Percentiles rank a stretch among this genome's conserved stretches.
Evolutionary conservation across 139 green algal species (phyloP).

Genomic region (Chlamydomonas incerta): DNA sequence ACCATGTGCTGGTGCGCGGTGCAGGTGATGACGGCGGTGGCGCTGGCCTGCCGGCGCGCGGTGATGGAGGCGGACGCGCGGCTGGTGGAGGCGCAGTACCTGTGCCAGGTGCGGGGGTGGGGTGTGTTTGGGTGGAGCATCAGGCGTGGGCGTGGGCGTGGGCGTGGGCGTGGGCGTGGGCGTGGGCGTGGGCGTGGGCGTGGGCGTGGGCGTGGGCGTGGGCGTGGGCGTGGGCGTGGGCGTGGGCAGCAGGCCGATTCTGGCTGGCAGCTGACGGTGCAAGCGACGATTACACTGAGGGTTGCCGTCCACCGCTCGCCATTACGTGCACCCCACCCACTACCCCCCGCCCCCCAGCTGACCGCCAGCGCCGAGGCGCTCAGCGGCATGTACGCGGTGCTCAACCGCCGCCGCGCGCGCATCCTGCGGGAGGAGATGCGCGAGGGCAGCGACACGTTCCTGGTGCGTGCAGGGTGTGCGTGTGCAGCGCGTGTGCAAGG

Average conservation of each 20-base stretch:
- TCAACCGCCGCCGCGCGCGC: slow-evolving; percentile 82
- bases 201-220: too few species aligned
- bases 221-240: too few species aligned
- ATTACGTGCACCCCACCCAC: background rate
- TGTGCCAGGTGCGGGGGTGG: slow-evolving; percentile 78
- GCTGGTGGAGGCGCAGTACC: slow-evolving; percentile 95
- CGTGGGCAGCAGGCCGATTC: too few species aligned
- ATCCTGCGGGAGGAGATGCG: slow-evolving; percentile 92
- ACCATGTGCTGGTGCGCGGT: background rate
- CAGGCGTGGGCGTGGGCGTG: too few species aligned
- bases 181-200: too few species aligned
- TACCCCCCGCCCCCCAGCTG: background rate
- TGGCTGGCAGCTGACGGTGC: too few species aligned
- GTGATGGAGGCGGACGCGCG: slow-evolving; percentile 86
- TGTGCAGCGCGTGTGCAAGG: background rate
- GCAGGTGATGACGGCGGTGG: slow-evolving; percentile 80
- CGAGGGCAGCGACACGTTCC: slow-evolving; percentile 95
- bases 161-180: too few species aligned
- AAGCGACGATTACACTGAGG: too few species aligned
- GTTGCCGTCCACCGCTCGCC: too few species aligned
- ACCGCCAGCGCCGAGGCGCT: slow-evolving; percentile 65
- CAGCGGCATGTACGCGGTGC: slow-evolving; percentile 87
- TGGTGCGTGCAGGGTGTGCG: too few species aligned
- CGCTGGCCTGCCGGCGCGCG: slow-evolving; percentile 80
- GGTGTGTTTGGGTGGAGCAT: too few species aligned